Evolutionary conservation across 768 basidiomycete genomes (phyloP).

Genomic region (Collybia sordida): DNA sequence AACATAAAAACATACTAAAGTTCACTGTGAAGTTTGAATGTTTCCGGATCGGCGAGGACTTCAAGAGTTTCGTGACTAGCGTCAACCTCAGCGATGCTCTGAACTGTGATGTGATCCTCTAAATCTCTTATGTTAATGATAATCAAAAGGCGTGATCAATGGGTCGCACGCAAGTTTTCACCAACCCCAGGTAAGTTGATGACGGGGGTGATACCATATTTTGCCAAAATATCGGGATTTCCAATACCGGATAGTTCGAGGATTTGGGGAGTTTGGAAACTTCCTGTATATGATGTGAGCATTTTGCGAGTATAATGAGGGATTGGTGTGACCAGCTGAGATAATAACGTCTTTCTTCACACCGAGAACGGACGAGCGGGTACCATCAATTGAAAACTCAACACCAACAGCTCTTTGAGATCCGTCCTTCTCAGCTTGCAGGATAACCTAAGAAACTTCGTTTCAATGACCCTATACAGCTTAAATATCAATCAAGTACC

Average conservation of each 20-base stretch:
- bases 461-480: too few species aligned
- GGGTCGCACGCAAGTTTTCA: constrained; percentile 1
- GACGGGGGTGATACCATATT: constrained; percentile 2
- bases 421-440: constrained; percentile 1
- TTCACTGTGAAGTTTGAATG: too few species aligned
- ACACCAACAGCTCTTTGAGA: constrained; percentile 7
- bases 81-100: too few species aligned
- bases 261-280: not conserved
- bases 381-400: constrained; percentile 26
- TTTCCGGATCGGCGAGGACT: too few species aligned
- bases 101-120: too few species aligned
- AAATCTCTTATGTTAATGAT: too few species aligned
- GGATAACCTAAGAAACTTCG: not conserved
- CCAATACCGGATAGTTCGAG: constrained; percentile 5
- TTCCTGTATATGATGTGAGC: too few species aligned
- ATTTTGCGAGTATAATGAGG: too few species aligned
- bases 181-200: constrained; percentile 7
- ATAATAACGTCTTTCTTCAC: not conserved
- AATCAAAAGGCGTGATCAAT: not conserved
- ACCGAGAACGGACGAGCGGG: not conserved
- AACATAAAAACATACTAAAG: too few species aligned
- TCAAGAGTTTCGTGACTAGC: too few species aligned
- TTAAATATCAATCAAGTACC: not conserved
- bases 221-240: not conserved
- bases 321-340: not conserved